phyloP scores from a whole-genome alignment of 106 monocot species.

The Amphibolis antarctica region DNA sequence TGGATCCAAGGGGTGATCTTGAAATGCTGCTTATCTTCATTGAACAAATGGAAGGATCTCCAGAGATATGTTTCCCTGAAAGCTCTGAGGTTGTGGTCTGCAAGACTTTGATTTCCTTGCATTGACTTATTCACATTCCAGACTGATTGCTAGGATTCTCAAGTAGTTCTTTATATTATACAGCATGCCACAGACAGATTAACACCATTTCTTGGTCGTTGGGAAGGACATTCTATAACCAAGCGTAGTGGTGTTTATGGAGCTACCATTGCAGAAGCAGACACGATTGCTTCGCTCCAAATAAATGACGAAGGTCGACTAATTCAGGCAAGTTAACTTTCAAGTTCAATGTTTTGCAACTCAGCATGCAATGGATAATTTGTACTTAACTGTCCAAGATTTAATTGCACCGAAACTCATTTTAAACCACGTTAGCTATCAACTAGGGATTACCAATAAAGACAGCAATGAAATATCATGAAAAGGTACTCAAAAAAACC shows the following conservation, averaged over 20 bases:
- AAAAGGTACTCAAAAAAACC: no score
- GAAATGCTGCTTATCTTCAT: constrained; percentile 77
- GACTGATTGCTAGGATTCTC: not conserved
- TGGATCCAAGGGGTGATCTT: constrained; percentile 75
- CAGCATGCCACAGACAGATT: constrained; percentile 38
- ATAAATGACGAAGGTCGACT: constrained; percentile 45
- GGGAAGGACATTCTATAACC: constrained; percentile 82
- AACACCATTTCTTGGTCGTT: constrained; percentile 55
- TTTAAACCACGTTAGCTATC: no score
- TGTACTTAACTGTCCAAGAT: no score
- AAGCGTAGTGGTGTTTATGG: constrained; percentile 92
- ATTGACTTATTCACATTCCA: not conserved
- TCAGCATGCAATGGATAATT: no score
- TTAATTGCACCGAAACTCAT: no score
- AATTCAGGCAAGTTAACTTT: constrained; percentile 34
- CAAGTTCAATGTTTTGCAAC: no score
- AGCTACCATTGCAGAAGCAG: constrained; percentile 65
- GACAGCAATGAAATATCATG: no score
- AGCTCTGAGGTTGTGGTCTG: constrained; percentile 14
- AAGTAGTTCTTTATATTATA: not conserved
- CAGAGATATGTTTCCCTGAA: constrained; percentile 12
- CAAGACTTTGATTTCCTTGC: not conserved
- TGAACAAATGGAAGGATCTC: constrained; percentile 49
- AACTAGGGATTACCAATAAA: no score
- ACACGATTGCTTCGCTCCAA: constrained; percentile 54